phyloP scores from a whole-genome alignment of 495 filamentous ascomycete species.

The Aspergillus conjunctus region DNA sequence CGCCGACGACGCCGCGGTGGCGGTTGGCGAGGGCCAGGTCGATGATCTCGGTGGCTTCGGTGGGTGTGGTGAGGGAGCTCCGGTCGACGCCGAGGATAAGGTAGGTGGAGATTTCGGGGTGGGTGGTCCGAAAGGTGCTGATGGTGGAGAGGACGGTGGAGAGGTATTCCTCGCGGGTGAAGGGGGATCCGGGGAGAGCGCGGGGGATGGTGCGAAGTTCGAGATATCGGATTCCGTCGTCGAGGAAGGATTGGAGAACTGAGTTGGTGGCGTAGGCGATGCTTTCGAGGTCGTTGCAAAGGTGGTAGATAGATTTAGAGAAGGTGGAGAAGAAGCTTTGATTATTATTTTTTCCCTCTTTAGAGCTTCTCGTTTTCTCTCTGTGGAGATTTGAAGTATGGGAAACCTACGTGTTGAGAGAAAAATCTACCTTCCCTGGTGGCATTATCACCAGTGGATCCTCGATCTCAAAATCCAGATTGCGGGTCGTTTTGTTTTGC shows the following conservation, averaged over 20 bases:
- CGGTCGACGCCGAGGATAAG: slow-evolving; percentile 81
- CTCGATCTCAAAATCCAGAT: slow-evolving; percentile 54
- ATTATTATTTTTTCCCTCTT: slow-evolving; percentile 7
- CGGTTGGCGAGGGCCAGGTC: slow-evolving; percentile 61
- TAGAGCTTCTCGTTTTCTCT: slow-evolving; percentile 3
- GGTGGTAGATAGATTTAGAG: slow-evolving; percentile 73
- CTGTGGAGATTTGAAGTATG: neutral
- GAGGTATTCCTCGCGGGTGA: slow-evolving; percentile 67
- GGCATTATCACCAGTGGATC: slow-evolving; percentile 74
- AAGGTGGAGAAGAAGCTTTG: slow-evolving; percentile 76
- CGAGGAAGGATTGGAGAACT: slow-evolving; percentile 69
- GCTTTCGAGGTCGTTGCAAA: slow-evolving; percentile 60
- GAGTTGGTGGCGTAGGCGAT: slow-evolving; percentile 64
- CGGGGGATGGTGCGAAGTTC: slow-evolving; percentile 83
- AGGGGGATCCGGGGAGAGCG: slow-evolving; percentile 48
- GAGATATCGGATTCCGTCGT: slow-evolving; percentile 75
- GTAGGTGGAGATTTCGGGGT: slow-evolving; percentile 50
- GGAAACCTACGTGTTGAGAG: slow-evolving; percentile 63
- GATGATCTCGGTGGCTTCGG: slow-evolving; percentile 59
- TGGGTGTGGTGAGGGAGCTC: slow-evolving; percentile 50
- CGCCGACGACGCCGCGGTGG: slow-evolving; percentile 63
- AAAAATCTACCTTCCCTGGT: slow-evolving; percentile 65
- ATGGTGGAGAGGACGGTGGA: slow-evolving; percentile 63
- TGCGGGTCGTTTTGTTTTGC: slow-evolving; percentile 53
- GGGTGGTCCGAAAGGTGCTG: slow-evolving; percentile 38